Percentiles rank a stretch among this genome's conserved stretches.
Evolutionary conservation across 805 yeast species (phyloP).

Genomic region (Komagataella pseudopastoris): DNA sequence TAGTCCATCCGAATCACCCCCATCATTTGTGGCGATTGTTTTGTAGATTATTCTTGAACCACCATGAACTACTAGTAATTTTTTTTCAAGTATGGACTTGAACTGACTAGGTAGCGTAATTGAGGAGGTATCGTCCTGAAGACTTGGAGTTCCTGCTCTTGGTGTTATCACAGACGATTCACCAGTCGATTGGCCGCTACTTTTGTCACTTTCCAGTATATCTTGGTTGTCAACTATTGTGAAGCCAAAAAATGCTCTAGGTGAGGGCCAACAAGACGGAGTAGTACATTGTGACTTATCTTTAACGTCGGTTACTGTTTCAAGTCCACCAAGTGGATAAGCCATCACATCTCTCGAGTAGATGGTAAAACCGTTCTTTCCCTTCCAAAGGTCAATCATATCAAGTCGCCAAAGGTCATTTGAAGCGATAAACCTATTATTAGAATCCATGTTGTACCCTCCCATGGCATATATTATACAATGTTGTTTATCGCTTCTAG

Average conservation of each 20-base stretch:
- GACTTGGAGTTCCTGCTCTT: slow-evolving; percentile 1
- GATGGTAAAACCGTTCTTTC: slow-evolving; percentile 15
- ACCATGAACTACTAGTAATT: slow-evolving; percentile 15
- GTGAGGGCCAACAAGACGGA: slow-evolving; percentile 5
- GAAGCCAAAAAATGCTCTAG: slow-evolving; percentile 6
- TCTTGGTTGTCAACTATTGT: slow-evolving; percentile 1
- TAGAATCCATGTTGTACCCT: slow-evolving; percentile 24
- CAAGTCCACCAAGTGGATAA: slow-evolving; percentile 13
- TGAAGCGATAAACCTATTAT: slow-evolving; percentile 15
- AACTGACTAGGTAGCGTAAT: not conserved
- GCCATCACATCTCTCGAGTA: slow-evolving; percentile 2
- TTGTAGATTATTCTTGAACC: slow-evolving; percentile 17
- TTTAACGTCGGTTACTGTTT: slow-evolving; percentile 1
- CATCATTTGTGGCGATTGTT: slow-evolving; percentile 10
- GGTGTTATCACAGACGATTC: not conserved
- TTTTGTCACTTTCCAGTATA: not conserved
- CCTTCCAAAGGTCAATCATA: slow-evolving; percentile 20
- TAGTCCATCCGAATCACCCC: slow-evolving; percentile 1
- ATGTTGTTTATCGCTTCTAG: not conserved
- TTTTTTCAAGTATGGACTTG: slow-evolving; percentile 3
- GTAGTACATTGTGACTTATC: not conserved
- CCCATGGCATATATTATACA: slow-evolving; percentile 27
- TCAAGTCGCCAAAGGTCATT: slow-evolving; percentile 29
- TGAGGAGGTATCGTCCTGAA: not conserved
- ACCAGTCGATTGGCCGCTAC: not conserved